A percentile compares a stretch with the other conserved stretches of the same genome.
These are phyloP conservation scores for Amanita polypyramis DNA, from an alignment of 768 basidiomycete species.

Conservation along the genomic window DNA sequence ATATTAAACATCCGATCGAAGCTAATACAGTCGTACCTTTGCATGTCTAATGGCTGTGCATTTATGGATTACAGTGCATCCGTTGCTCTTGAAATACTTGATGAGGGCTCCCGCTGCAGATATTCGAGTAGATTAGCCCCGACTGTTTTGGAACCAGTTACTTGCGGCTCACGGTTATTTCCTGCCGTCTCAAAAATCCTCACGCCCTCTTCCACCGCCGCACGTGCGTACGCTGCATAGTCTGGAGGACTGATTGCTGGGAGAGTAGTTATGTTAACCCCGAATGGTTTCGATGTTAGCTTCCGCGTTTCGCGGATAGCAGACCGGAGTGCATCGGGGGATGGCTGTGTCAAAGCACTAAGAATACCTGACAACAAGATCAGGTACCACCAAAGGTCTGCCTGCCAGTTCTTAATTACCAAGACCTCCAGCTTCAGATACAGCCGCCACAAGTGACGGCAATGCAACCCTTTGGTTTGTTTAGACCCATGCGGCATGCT, in stretches of 20 bases:
- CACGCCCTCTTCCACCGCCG: constrained; percentile 81
- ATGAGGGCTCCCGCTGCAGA: constrained; percentile 63
- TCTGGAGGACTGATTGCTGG: constrained; percentile 88
- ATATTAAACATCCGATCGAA: not conserved
- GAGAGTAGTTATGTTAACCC: constrained; percentile 79
- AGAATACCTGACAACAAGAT: constrained; percentile 44
- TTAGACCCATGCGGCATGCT: not conserved
- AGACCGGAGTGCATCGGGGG: constrained; percentile 65
- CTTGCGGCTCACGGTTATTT: constrained; percentile 57
- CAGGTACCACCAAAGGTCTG: not conserved
- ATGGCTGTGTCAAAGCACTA: constrained; percentile 84
- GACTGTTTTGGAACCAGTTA: not conserved
- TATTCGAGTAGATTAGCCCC: not conserved
- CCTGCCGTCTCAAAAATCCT: constrained; percentile 89
- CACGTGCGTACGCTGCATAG: constrained; percentile 75
- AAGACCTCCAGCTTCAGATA: constrained; percentile 76
- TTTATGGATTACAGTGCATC: constrained; percentile 80
- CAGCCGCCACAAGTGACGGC: constrained; percentile 63
- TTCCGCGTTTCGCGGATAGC: constrained; percentile 73
- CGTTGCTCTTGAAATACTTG: constrained; percentile 69
- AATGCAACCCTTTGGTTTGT: constrained; percentile 56
- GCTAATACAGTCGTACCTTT: constrained; percentile 36
- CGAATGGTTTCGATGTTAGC: constrained; percentile 67
- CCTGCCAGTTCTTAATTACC: constrained; percentile 38
- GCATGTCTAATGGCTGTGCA: constrained; percentile 84